A percentile compares a stretch with the other conserved stretches of the same genome.
Evolutionary conservation across 305 asterid species (phyloP).

Genomic region (Fraxinus albicans): DNA sequence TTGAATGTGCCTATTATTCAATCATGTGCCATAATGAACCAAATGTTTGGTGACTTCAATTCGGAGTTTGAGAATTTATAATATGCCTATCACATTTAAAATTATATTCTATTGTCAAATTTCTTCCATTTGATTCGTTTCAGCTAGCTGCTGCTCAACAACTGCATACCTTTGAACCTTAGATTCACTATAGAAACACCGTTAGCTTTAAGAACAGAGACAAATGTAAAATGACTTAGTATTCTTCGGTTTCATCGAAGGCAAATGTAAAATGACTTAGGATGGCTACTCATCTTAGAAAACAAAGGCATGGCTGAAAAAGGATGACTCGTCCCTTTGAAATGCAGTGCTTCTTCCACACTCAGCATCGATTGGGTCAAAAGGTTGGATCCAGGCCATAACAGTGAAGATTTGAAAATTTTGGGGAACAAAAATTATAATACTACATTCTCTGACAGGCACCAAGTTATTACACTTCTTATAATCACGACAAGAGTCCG

Average conservation of each 20-base stretch:
- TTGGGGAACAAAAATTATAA: background rate
- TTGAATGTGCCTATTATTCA: background rate
- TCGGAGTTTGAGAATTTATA: background rate
- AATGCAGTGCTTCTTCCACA: background rate
- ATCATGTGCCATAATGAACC: background rate
- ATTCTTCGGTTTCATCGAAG: background rate
- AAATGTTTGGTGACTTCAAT: background rate
- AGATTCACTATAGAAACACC: background rate
- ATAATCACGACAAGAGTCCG: background rate
- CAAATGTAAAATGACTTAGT: background rate
- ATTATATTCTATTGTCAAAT: background rate
- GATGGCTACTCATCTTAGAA: background rate
- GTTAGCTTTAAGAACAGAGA: background rate
- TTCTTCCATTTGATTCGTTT: background rate
- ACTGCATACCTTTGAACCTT: background rate
- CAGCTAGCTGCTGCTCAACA: background rate
- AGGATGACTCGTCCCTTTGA: background rate
- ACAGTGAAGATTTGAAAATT: background rate
- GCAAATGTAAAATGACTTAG: background rate
- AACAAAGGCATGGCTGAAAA: background rate
- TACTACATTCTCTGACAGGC: background rate
- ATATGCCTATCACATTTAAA: background rate
- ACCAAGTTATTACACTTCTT: background rate
- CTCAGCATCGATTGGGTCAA: background rate
- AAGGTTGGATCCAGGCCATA: background rate